Conservation (phyloP, 169 alveolate genomes). For the Fabrea salina region DNA sequence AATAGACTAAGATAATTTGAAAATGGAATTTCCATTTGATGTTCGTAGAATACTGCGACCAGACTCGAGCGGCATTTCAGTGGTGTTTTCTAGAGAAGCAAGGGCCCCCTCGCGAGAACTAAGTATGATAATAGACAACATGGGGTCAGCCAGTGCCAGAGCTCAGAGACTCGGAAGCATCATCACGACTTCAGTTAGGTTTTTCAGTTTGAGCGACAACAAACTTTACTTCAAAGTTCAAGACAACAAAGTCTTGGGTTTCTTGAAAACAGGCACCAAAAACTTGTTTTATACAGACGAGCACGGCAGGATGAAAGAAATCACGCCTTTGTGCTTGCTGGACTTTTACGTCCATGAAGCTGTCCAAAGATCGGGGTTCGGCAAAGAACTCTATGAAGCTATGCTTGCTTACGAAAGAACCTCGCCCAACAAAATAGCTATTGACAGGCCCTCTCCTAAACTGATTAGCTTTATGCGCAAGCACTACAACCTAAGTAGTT, state of each 20-base stretch:
- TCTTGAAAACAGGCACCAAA: constrained; percentile 75
- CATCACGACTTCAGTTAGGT: constrained; percentile 22
- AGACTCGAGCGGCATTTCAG: background rate
- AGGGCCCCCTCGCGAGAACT: background rate
- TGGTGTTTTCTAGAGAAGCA: background rate
- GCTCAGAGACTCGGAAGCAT: constrained; percentile 11
- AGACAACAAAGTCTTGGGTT: constrained; percentile 66
- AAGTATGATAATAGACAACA: background rate
- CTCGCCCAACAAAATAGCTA: constrained; percentile 80
- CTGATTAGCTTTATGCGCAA: constrained; percentile 73
- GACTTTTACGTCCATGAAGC: constrained; percentile 88
- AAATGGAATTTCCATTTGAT: constrained; percentile 25
- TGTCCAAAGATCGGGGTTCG: constrained; percentile 76
- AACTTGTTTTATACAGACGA: constrained; percentile 75
- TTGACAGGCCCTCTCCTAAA: constrained; percentile 88
- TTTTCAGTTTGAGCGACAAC: constrained; percentile 37
- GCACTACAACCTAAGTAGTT: constrained; percentile 66
- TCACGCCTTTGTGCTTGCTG: constrained; percentile 77
- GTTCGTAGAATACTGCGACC: background rate
- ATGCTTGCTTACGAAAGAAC: constrained; percentile 62
- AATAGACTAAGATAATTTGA: background rate
- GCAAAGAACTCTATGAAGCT: constrained; percentile 49
- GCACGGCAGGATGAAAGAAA: constrained; percentile 70
- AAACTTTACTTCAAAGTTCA: constrained; percentile 57
- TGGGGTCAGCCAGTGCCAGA: constrained; percentile 24